Conservation (phyloP, 78 protist genomes). For the Dictyostelium citrinum region DNA sequence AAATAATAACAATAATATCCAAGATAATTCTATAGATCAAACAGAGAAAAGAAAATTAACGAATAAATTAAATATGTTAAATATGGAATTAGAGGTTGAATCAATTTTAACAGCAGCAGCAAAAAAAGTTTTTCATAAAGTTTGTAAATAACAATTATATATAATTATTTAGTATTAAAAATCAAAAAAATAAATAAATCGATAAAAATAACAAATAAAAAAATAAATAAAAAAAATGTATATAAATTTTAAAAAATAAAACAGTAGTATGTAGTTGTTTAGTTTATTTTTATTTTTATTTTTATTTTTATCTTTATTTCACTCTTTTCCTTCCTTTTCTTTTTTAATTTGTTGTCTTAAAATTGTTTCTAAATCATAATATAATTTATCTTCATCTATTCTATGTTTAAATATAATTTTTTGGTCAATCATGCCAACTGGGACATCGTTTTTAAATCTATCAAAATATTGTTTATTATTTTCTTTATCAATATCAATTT, state of each 20-base stretch:
- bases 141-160: slow-evolving; percentile 44
- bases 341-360: background rate
- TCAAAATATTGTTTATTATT: slow-evolving; percentile 35
- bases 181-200: no score
- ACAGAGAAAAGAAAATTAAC: slow-evolving; percentile 1
- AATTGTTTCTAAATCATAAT: slow-evolving; percentile 40
- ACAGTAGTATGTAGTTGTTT: background rate
- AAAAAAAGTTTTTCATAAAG: slow-evolving; percentile 38
- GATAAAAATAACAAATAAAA: no score
- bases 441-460: slow-evolving; percentile 36
- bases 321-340: background rate
- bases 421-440: slow-evolving; percentile 39
- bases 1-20: background rate
- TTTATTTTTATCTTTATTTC: background rate
- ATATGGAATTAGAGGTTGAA: slow-evolving; percentile 40
- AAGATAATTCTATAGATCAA: background rate
- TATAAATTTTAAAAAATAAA: background rate
- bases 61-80: slow-evolving; percentile 12
- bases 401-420: slow-evolving; percentile 57
- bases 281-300: background rate
- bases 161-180: no score
- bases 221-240: background rate
- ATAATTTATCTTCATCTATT: slow-evolving; percentile 41
- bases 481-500: slow-evolving; percentile 26
- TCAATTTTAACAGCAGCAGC: background rate